These are phyloP conservation scores for Colletotrichum sp. DNA, from an alignment of 2,329 filamentous ascomycete species.

Conservation along the genomic window DNA sequence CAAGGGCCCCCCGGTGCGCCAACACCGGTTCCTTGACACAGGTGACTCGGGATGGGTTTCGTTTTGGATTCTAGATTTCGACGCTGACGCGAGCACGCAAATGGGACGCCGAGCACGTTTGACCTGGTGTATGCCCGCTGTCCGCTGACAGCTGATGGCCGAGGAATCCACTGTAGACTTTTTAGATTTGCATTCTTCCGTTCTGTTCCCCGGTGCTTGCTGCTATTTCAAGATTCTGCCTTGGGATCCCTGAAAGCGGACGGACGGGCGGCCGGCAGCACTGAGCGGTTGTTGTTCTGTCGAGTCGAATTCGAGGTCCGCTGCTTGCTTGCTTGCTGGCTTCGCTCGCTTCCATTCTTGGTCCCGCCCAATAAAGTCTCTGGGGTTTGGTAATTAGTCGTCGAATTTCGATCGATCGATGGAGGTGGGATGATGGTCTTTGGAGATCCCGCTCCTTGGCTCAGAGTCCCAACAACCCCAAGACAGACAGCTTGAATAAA, in stretches of 20 bases:
- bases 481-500: background rate
- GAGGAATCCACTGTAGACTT: constrained; percentile 8
- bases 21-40: constrained; percentile 7
- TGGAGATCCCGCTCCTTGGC: background rate
- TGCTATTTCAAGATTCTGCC: constrained; percentile 10
- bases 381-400: background rate
- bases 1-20: background rate
- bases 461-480: background rate
- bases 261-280: background rate
- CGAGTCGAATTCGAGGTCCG: background rate
- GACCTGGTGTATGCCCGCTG: background rate
- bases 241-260: constrained; percentile 11
- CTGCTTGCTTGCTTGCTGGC: background rate
- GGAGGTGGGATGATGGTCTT: background rate
- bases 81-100: constrained; percentile 18
- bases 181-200: background rate
- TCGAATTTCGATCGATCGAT: constrained; percentile 17
- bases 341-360: background rate
- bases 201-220: constrained; percentile 1
- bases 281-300: background rate
- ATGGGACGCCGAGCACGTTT: constrained; percentile 19
- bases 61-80: constrained; percentile 23
- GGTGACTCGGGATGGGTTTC: constrained; percentile 21
- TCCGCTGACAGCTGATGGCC: constrained; percentile 11
- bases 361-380: background rate